Evolutionary conservation across 768 basidiomycete species (phyloP).

Genomic region (Rhodotorula babjevae): DNA sequence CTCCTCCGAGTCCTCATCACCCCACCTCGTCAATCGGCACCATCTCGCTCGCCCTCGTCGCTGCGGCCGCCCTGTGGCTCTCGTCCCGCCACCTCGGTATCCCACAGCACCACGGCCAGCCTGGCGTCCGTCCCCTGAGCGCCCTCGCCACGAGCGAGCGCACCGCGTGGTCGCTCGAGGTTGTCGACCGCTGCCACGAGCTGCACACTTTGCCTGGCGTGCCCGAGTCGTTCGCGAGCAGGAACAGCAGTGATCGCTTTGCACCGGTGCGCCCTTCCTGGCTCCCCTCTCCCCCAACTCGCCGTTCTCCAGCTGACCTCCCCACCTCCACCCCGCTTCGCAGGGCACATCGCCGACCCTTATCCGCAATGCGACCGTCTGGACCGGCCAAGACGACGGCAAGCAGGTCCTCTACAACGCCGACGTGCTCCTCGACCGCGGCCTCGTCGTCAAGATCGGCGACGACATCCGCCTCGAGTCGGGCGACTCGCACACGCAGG

Average conservation of each 20-base stretch:
- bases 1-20: not conserved
- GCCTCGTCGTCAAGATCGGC: slow-evolving; percentile 61
- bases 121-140: not conserved
- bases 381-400: slow-evolving; percentile 66
- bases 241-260: slow-evolving; percentile 45
- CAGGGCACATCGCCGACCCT: slow-evolving; percentile 56
- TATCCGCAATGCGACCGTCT: slow-evolving; percentile 67
- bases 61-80: not conserved
- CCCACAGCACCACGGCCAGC: fast-evolving
- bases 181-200: slow-evolving; percentile 46
- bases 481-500: slow-evolving; percentile 64
- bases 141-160: not conserved
- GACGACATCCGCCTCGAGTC: slow-evolving; percentile 50
- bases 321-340: not conserved
- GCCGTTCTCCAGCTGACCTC: not conserved
- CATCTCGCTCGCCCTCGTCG: not conserved
- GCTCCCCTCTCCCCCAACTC: not conserved
- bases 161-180: slow-evolving; percentile 9
- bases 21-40: not conserved
- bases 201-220: slow-evolving; percentile 41
- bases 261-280: slow-evolving; percentile 18
- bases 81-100: not conserved
- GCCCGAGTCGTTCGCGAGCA: slow-evolving; percentile 34
- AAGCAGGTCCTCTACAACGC: slow-evolving; percentile 57
- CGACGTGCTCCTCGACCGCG: slow-evolving; percentile 61